These are phyloP conservation scores for Rhodosporidiobolus odoratus DNA, from an alignment of 768 basidiomycete species.

Conservation along the genomic window DNA sequence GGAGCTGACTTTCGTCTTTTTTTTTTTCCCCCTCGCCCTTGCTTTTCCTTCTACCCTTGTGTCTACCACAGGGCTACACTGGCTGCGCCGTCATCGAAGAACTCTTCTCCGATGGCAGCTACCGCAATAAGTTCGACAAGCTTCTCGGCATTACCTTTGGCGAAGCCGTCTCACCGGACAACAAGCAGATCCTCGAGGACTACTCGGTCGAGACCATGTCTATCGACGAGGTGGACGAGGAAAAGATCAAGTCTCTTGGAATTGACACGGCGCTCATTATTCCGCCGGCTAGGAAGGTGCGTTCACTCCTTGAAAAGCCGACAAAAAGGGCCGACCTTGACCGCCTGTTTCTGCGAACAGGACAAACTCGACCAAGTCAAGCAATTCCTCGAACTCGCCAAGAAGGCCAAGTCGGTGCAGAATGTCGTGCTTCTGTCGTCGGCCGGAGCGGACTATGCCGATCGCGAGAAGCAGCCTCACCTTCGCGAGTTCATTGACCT, in stretches of 20 bases:
- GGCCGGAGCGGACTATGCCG: constrained; percentile 10
- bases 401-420: constrained; percentile 8
- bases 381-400: constrained; percentile 9
- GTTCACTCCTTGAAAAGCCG: neutral
- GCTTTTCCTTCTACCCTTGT: neutral
- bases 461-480: constrained; percentile 15
- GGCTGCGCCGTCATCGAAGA: constrained; percentile 4
- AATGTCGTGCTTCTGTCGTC: constrained; percentile 10
- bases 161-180: constrained; percentile 1
- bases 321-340: too few species aligned
- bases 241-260: neutral
- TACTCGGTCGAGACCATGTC: neutral
- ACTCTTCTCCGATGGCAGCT: neutral
- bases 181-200: neutral
- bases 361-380: constrained; percentile 11
- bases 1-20: neutral
- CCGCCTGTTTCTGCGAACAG: neutral
- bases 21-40: neutral
- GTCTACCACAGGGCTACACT: neutral
- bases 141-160: constrained; percentile 11
- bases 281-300: constrained; percentile 5
- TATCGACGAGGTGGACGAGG: constrained; percentile 2
- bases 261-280: constrained; percentile 10
- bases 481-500: constrained; percentile 19
- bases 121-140: constrained; percentile 3